Base-by-base conservation (phyloP, 2,329 filamentous ascomycete genomes). In the Trichoderma koningii region DNA sequence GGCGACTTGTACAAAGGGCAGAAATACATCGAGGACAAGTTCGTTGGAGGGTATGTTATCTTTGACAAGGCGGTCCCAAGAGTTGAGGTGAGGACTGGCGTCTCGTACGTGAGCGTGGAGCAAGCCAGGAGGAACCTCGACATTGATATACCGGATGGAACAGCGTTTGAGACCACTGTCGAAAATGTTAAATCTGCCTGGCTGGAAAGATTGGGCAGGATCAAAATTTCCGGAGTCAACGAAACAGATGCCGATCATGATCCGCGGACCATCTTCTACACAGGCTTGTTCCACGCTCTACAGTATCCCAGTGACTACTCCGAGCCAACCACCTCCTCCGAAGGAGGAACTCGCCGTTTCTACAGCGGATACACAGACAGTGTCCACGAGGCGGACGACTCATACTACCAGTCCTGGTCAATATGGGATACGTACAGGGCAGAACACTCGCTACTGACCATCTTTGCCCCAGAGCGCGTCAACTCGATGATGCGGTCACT, bases 361-460 rank as follows among this genome's bases (percentile, higher is more conserved):
- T 82, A 82, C 66, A 80, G 76, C 42, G 80, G 80, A 15, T 82
- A 82, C 60, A 81, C 79, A 0, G 79, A 82, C 55, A 78, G 74
- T 30, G 69, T 81, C 0, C 78, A 81, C 51, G 71, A 71, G 10
- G 72, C 68, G 5, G 73, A 77, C 38, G 79, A 82, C 51, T 80
- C 78, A 0, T 82, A 82, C 68, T 82, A 81, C 66, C 80, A 82
- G 66, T 81, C 79, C 0, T 82, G 80, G 80, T 81, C 78, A 1
- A 81, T 82, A 56, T 82, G 80, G 80, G 80, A 82, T 61, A 82
- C 80, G 0, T 82, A 80, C 67, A 73, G 80, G 4, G 80, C 80
- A 1, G 80, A 82, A 62, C 80, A 82, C 64, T 79, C 79, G 0
- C 71, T 82, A 0, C 69, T 82, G 0, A 79, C 80, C 0, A 65